Percentiles rank a stretch among this genome's conserved stretches.
Conservation (phyloP, 2,329 filamentous ascomycete species). For the Pezicula neosporulosa region DNA sequence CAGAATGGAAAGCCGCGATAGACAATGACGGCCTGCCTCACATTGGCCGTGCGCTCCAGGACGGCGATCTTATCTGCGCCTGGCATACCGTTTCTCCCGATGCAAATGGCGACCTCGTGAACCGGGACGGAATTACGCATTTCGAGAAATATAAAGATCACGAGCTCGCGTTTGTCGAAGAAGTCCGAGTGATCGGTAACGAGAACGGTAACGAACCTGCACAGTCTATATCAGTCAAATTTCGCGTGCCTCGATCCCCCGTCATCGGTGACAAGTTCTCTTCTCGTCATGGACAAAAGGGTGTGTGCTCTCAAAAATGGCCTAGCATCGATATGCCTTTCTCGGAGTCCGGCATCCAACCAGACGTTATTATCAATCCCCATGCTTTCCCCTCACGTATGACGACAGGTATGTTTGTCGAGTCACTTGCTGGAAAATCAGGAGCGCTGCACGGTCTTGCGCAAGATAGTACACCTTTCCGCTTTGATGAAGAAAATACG, state of each 20-base stretch:
- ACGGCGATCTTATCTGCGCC: constrained; percentile 83
- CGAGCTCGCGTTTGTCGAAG: constrained; percentile 85
- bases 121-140: constrained; percentile 80
- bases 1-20: constrained; percentile 66
- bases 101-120: constrained; percentile 73
- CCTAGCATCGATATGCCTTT: constrained; percentile 93
- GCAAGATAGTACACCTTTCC: constrained; percentile 93
- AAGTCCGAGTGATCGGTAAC: constrained; percentile 84
- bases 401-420: constrained; percentile 99
- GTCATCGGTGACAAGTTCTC: constrained; percentile 99
- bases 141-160: constrained; percentile 93
- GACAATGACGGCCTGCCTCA: constrained; percentile 86
- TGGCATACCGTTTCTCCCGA: constrained; percentile 87
- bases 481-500: constrained; percentile 88
- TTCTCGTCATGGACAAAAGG: constrained; percentile 96
- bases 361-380: constrained; percentile 97
- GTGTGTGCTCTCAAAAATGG: constrained; percentile 96
- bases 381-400: constrained; percentile 99
- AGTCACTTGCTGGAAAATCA: constrained; percentile 92
- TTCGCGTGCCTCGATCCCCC: constrained; percentile 84
- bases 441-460: constrained; percentile 93
- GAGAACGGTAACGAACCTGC: constrained; percentile 80
- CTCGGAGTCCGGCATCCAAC: constrained; percentile 92
- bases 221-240: constrained; percentile 88
- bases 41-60: constrained; percentile 71